Percentiles rank a stretch among this genome's conserved stretches.
These are phyloP conservation scores for Lactarius vividus DNA, from an alignment of 768 basidiomycete species.

Conservation along the genomic window DNA sequence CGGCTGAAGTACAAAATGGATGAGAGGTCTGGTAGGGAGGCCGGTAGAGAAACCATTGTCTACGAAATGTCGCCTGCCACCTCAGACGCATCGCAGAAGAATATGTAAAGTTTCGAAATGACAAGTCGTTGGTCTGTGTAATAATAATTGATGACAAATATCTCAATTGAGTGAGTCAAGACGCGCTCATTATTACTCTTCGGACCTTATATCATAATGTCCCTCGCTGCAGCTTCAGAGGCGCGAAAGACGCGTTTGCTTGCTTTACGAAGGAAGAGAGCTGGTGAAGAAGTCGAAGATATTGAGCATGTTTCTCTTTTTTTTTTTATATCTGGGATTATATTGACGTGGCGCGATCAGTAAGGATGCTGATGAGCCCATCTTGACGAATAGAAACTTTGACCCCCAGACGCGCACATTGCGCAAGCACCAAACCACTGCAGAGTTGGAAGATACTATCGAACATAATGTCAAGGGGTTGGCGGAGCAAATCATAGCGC, in stretches of 20 bases:
- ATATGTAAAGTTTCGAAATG: neutral
- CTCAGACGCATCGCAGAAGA: conserved; percentile 31
- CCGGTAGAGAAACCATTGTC: conserved; percentile 19
- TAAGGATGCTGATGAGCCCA: conserved; percentile 37
- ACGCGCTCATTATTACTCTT: neutral
- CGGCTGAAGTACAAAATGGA: conserved; percentile 17
- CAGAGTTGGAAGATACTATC: conserved; percentile 74
- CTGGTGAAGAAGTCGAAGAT: conserved; percentile 47
- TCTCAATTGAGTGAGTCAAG: neutral
- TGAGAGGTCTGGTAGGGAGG: neutral
- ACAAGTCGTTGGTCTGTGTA: neutral
- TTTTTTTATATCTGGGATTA: neutral
- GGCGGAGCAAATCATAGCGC: conserved; percentile 78
- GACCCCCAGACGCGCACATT: conserved; percentile 84
- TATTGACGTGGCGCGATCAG: conserved; percentile 11
- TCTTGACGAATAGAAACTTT: conserved; percentile 77
- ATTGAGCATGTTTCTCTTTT: conserved; percentile 41
- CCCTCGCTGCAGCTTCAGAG: conserved; percentile 76
- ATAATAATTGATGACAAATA: conserved; percentile 24
- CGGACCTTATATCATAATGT: conserved; percentile 39
- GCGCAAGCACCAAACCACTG: conserved; percentile 62
- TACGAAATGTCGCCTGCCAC: conserved; percentile 37
- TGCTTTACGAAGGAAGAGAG: conserved; percentile 74
- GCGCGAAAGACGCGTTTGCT: conserved; percentile 75
- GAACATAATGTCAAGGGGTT: conserved; percentile 83